Percentiles rank a stretch among this genome's conserved stretches.
These are phyloP conservation scores for Talaromyces sp. DNA, from an alignment of 2,329 filamentous ascomycete species.

Conservation along the genomic window DNA sequence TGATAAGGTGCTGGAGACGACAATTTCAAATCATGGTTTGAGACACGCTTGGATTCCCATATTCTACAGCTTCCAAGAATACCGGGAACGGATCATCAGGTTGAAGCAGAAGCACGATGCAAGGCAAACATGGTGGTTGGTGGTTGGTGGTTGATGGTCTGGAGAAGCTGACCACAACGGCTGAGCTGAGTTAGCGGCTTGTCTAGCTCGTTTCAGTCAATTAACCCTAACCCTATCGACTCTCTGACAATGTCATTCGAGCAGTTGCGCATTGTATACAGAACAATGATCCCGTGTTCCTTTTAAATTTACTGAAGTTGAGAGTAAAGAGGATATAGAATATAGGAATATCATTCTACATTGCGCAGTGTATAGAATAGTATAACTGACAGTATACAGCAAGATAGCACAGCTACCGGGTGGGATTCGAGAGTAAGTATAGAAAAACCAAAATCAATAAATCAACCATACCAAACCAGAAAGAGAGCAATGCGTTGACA, in stretches of 20 bases:
- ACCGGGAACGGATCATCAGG: neutral
- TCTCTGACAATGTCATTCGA: neutral
- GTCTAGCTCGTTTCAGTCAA: conserved; percentile 2
- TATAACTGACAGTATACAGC: neutral
- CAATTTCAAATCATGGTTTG: neutral
- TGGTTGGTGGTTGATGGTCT: conserved; percentile 4
- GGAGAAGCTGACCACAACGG: neutral
- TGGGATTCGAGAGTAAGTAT: neutral
- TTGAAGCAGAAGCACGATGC: neutral
- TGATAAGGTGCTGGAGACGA: neutral
- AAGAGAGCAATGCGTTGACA: conserved; percentile 9
- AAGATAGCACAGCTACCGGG: conserved; percentile 10
- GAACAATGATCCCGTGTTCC: neutral
- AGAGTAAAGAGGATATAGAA: neutral
- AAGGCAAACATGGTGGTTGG: conserved; percentile 1
- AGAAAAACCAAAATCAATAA: conserved; percentile 2
- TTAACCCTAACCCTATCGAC: neutral
- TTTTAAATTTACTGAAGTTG: neutral
- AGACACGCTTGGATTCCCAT: neutral
- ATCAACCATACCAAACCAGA: neutral
- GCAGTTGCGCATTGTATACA: neutral
- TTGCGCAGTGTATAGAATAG: neutral
- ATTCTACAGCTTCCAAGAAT: neutral
- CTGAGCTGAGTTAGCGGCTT: conserved; percentile 7
- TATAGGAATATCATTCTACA: neutral